Evolutionary conservation across 495 filamentous ascomycete genomes (phyloP).

Genomic region (Xylaria longipes): DNA sequence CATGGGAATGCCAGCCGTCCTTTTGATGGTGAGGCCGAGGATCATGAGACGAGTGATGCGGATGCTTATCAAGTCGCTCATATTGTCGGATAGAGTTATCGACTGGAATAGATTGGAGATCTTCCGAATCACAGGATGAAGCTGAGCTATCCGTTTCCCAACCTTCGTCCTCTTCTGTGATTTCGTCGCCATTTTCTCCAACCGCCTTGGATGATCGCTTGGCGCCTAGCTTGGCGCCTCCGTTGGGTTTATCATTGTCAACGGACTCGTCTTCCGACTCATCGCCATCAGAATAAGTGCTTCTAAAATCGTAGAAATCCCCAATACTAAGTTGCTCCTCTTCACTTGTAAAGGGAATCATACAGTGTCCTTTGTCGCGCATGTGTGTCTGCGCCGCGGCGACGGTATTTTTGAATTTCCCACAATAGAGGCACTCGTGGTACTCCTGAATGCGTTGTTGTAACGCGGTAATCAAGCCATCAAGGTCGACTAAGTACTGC

Average conservation of each 20-base stretch:
- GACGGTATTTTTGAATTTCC: constrained; percentile 73
- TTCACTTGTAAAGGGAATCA: constrained; percentile 89
- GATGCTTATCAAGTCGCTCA: constrained; percentile 64
- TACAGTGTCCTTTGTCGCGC: constrained; percentile 95
- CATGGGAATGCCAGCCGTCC: constrained; percentile 78
- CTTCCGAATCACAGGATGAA: constrained; percentile 80
- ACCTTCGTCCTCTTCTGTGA: constrained; percentile 65
- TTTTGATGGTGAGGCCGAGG: constrained; percentile 68
- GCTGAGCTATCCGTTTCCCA: constrained; percentile 94
- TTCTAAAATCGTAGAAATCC: constrained; percentile 97
- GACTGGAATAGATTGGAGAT: constrained; percentile 73
- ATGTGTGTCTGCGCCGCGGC: constrained; percentile 90
- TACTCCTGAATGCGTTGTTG: constrained; percentile 79
- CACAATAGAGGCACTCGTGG: constrained; percentile 79
- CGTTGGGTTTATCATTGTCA: constrained; percentile 55
- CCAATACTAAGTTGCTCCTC: constrained; percentile 93
- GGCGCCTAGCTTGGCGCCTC: constrained; percentile 64
- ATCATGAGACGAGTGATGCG: constrained; percentile 69
- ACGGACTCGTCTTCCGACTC: constrained; percentile 64
- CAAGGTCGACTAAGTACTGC: constrained; percentile 77
- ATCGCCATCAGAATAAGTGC: constrained; percentile 85
- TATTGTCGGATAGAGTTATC: constrained; percentile 67
- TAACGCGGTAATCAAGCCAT: constrained; percentile 76
- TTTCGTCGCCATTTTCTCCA: constrained; percentile 55
- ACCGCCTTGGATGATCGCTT: constrained; percentile 55